Conservation (phyloP, 805 yeast species). For the Zygosaccharomyces pseudorouxii region DNA sequence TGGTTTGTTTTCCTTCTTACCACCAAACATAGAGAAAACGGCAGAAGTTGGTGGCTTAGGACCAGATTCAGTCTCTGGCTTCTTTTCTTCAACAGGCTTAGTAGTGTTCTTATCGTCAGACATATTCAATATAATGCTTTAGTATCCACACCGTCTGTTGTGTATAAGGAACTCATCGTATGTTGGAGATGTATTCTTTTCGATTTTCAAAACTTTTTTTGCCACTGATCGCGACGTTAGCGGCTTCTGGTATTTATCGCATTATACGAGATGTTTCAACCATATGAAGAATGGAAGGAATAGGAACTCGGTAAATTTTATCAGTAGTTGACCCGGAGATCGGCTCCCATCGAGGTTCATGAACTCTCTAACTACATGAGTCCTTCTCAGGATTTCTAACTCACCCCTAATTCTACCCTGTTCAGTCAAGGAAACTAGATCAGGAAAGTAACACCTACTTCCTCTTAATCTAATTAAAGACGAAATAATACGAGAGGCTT, state of each 20-base stretch:
- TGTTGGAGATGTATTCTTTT: background rate
- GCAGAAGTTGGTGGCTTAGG: conserved; percentile 65
- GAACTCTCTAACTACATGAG: no score
- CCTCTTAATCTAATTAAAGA: no score
- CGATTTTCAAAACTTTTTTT: background rate
- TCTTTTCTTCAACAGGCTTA: conserved; percentile 23
- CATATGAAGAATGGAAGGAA: background rate
- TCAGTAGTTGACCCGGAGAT: no score
- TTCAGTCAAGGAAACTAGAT: no score
- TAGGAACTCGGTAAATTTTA: no score
- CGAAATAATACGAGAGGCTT: no score
- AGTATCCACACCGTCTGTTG: background rate
- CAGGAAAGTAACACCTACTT: no score
- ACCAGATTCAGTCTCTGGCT: conserved; percentile 26
- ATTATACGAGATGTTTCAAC: background rate
- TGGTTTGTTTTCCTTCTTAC: conserved; percentile 65
- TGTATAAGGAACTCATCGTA: background rate
- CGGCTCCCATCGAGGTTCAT: no score
- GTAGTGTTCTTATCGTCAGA: conserved; percentile 19
- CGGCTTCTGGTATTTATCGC: conserved; percentile 2
- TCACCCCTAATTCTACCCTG: no score
- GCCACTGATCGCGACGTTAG: conserved; percentile 7
- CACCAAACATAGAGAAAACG: conserved; percentile 95
- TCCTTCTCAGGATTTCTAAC: no score
- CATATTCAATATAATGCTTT: conserved; percentile 13